Evolutionary conservation across 83 land plant species (phyloP).

Genomic region (Picea engelmannii): DNA sequence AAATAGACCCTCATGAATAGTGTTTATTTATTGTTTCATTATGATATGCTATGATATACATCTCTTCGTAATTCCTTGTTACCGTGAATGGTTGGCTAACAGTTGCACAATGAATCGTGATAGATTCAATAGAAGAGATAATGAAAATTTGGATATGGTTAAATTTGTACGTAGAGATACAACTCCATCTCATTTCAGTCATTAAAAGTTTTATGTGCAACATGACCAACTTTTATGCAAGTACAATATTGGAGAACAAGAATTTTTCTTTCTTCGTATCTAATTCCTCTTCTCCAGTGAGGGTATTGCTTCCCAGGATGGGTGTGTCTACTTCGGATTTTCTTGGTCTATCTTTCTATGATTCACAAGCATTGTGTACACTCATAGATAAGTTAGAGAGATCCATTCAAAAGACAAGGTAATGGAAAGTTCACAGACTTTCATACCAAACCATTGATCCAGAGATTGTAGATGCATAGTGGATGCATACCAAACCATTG

Average conservation of each 20-base stretch:
- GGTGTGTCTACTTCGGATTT: conserved; percentile 89
- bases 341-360: conserved; percentile 80
- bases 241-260: conserved; percentile 75
- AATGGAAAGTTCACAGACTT: conserved; percentile 65
- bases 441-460: conserved; percentile 91
- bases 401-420: conserved; percentile 54
- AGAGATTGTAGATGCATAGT: conserved; percentile 81
- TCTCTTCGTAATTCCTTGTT: no score
- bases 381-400: conserved; percentile 70
- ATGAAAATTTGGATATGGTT: no score
- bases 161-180: no score
- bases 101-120: no score
- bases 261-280: conserved; percentile 78
- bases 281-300: conserved; percentile 61
- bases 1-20: no score
- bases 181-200: conserved; percentile 63
- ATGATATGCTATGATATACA: no score
- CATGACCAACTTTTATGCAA: conserved; percentile 89
- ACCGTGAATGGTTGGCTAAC: no score
- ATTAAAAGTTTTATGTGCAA: conserved; percentile 59
- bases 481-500: no score
- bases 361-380: conserved; percentile 75
- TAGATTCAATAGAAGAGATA: no score
- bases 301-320: conserved; percentile 76
- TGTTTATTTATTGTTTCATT: no score